Base-by-base conservation (phyloP, 371 early-diverging fungal genomes). In the Chytridium lagenaria region DNA sequence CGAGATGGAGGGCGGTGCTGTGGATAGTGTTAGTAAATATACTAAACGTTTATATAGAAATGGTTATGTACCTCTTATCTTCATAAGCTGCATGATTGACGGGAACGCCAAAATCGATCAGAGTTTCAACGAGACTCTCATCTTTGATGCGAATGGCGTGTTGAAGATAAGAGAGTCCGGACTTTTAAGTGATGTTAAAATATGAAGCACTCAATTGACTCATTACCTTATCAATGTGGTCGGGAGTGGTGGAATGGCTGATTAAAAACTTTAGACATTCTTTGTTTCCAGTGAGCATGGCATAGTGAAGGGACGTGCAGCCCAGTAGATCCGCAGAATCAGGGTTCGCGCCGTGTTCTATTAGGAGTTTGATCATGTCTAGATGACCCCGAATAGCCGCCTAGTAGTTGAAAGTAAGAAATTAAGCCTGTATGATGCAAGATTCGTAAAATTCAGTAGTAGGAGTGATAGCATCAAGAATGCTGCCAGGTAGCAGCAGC, bases 261-360 rank as follows among this genome's bases (percentile, higher is more conserved):
- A 70, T 38, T 3, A 74, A 52, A 55, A 74, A 68, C 30, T 49
- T 59, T 39, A 78, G 49, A 31, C 34, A 38, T 19, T 50, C 44
- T 16, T 49, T 36, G 37, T 76, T 69, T 22, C 71, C 76, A 5
- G 68, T 23, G 19, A 71, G 51, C 37, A 75, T 57, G 23, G 79
- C 79, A 50, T 77, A 77, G 38, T 77, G 77, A 34, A 77, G 33
- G n/a, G 77, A 59, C 23, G 74, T 67, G 61, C 73, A 73, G 12
- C 74, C 77, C 28, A 73, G 59, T 7, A 70, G 36, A 52, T 77
- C 77, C 34, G 59, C 67, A 10, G 55, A 28, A 59, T 77, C 63
- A 15, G 51, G 39, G n/a, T 52, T 7, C 33, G 71, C 77, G 2
- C 63, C 59, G 55, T 66, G 22, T 1, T 73, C 67, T 3, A 73